These are phyloP conservation scores for Silene vulgaris DNA, from an alignment of 179 eudicot species.

Conservation along the genomic window DNA sequence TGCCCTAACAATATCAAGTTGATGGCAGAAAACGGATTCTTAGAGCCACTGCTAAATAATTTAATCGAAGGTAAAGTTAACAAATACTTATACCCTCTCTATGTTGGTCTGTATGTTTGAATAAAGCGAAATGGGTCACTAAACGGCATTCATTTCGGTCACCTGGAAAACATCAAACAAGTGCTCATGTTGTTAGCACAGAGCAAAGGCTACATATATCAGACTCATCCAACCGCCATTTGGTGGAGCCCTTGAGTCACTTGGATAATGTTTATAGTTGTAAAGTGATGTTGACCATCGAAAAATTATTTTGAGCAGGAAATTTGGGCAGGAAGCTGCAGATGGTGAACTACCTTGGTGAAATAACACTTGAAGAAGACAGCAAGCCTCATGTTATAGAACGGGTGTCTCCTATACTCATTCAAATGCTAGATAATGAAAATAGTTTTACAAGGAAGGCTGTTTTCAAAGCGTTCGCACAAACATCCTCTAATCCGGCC, in stretches of 20 bases:
- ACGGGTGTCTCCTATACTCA: constrained; percentile 54
- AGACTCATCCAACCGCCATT: too few relatives aligned
- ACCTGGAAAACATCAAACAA: too few relatives aligned
- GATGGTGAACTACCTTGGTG: constrained; percentile 75
- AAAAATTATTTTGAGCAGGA: constrained; percentile 37
- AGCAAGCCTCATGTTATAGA: constrained; percentile 52
- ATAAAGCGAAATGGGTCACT: too few relatives aligned
- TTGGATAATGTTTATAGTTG: background rate
- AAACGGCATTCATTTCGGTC: too few relatives aligned
- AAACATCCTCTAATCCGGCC: constrained; percentile 52
- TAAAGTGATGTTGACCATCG: background rate
- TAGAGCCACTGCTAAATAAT: constrained; percentile 64
- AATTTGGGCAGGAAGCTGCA: constrained; percentile 52
- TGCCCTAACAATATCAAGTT: constrained; percentile 54
- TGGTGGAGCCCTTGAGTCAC: too few relatives aligned
- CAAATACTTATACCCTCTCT: background rate
- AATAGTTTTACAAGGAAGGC: constrained; percentile 45
- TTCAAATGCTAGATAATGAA: constrained; percentile 60
- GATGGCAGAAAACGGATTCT: constrained; percentile 82
- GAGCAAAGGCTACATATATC: too few relatives aligned
- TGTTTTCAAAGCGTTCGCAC: constrained; percentile 55
- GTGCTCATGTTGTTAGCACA: too few relatives aligned
- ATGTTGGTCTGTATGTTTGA: too few relatives aligned
- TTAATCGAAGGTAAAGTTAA: constrained; percentile 51
- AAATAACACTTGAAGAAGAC: constrained; percentile 56